Percentiles rank a stretch among this genome's conserved stretches.
phyloP scores from a whole-genome alignment of 1,284 basidiomycete species.

The Malassezia furfur region DNA sequence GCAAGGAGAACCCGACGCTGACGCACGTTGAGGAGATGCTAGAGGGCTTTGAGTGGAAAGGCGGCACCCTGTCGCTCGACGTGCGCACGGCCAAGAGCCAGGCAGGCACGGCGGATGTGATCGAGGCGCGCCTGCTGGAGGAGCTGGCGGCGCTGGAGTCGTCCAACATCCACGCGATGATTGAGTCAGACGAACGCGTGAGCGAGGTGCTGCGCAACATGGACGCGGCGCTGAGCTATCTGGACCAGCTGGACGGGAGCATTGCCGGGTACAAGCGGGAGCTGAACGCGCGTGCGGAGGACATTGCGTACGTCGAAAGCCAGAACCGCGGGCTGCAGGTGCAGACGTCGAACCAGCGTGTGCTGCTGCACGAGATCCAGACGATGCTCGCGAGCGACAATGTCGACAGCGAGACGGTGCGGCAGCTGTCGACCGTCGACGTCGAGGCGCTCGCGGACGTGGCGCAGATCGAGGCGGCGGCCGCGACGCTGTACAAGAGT shows the following conservation, averaged over 20 bases:
- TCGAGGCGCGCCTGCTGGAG: constrained; percentile 42
- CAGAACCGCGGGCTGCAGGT: constrained; percentile 95
- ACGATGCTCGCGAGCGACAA: constrained; percentile 73
- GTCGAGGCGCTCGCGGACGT: constrained; percentile 69
- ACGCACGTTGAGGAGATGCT: constrained; percentile 80
- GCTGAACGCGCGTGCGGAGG: constrained; percentile 53
- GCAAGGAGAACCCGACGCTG: constrained; percentile 33
- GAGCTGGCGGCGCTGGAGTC: constrained; percentile 44
- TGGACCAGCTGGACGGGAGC: constrained; percentile 62
- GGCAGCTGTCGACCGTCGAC: constrained; percentile 72
- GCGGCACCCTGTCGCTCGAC: not conserved
- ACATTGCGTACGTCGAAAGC: constrained; percentile 88
- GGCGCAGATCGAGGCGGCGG: constrained; percentile 63
- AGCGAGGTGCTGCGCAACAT: constrained; percentile 75
- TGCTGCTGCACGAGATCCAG: constrained; percentile 39
- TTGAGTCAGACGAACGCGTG: constrained; percentile 78
- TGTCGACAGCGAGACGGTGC: constrained; percentile 67
- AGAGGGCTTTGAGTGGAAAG: constrained; percentile 84
- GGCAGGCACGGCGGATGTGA: constrained; percentile 41
- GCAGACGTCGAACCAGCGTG: constrained; percentile 90
- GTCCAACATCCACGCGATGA: constrained; percentile 91
- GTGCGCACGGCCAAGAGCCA: constrained; percentile 16
- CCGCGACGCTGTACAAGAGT: constrained; percentile 85
- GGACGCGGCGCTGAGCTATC: constrained; percentile 72
- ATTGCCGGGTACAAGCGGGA: constrained; percentile 40